Percentiles rank a stretch among this genome's conserved stretches.
Conservation (phyloP, 2,329 filamentous ascomycete genomes). For the Pseudocercospora macadamiae region DNA sequence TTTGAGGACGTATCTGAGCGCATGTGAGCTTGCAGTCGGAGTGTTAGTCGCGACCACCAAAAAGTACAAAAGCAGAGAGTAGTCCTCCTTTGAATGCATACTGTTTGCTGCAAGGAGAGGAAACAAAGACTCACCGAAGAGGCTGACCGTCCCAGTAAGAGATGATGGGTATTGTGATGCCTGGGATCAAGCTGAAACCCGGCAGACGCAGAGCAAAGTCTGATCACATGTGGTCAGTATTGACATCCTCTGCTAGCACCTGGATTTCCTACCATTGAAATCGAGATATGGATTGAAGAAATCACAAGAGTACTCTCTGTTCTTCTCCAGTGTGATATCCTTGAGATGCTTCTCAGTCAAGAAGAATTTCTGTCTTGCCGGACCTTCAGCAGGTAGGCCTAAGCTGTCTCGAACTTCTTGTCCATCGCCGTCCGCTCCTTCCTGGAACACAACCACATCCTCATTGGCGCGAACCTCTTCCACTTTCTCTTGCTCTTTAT, state of each 20-base stretch:
- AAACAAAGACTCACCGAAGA: conserved; percentile 63
- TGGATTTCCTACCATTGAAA: conserved; percentile 72
- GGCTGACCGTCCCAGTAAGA: conserved; percentile 80
- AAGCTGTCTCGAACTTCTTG: conserved; percentile 43
- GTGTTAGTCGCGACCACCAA: conserved; percentile 34
- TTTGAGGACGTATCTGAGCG: conserved; percentile 88
- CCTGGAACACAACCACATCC: conserved; percentile 59
- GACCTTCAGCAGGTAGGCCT: conserved; percentile 44
- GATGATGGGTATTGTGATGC: conserved; percentile 73
- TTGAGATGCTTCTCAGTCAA: conserved; percentile 59
- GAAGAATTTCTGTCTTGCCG: conserved; percentile 63
- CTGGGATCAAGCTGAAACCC: conserved; percentile 56
- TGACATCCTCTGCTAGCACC: no score
- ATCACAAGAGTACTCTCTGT: conserved; percentile 64
- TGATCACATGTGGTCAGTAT: conserved; percentile 23
- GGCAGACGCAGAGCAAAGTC: conserved; percentile 73
- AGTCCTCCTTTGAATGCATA: conserved; percentile 1
- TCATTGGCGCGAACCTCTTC: conserved; percentile 55
- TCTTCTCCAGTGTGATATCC: conserved; percentile 64
- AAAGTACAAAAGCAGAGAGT: conserved; percentile 38
- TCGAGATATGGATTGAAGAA: conserved; percentile 95
- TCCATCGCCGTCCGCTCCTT: conserved; percentile 53
- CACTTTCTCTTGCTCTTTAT: conserved; percentile 36
- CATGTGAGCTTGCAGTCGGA: conserved; percentile 66
- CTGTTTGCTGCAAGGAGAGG: conserved; percentile 19